A percentile compares a stretch with the other conserved stretches of the same genome.
These are phyloP conservation scores for Geotrichum reessii DNA, from an alignment of 1,139 yeast species.

Conservation along the genomic window DNA sequence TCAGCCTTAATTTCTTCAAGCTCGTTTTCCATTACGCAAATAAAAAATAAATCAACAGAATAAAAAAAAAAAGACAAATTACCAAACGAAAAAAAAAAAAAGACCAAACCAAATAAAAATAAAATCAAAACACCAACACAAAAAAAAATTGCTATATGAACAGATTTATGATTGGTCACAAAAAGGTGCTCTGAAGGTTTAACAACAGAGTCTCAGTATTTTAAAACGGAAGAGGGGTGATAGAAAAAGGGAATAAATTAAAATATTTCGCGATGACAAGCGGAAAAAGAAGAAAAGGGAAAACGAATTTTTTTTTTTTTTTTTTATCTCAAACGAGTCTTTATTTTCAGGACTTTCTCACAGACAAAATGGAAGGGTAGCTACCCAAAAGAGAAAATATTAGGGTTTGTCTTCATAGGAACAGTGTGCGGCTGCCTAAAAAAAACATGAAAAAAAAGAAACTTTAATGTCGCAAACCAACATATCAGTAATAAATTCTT, in stretches of 20 bases:
- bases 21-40: background rate
- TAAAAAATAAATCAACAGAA: background rate
- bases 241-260: background rate
- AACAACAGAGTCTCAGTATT: background rate
- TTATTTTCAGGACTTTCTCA: background rate
- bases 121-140: background rate
- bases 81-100: background rate
- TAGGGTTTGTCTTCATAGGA: background rate
- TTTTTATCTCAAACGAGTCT: background rate
- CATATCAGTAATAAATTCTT: background rate
- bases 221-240: background rate
- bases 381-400: background rate
- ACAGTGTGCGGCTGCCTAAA: background rate
- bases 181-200: background rate
- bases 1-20: slow-evolving; percentile 20
- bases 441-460: background rate
- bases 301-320: background rate
- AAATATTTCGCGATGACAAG: background rate
- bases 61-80: background rate
- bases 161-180: background rate
- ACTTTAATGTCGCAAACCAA: too few species aligned
- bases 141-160: background rate
- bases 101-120: background rate
- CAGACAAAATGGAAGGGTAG: background rate
- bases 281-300: background rate